phyloP scores from a whole-genome alignment of 2,329 filamentous ascomycete species.

The Graphiopsis chlorocephala region DNA sequence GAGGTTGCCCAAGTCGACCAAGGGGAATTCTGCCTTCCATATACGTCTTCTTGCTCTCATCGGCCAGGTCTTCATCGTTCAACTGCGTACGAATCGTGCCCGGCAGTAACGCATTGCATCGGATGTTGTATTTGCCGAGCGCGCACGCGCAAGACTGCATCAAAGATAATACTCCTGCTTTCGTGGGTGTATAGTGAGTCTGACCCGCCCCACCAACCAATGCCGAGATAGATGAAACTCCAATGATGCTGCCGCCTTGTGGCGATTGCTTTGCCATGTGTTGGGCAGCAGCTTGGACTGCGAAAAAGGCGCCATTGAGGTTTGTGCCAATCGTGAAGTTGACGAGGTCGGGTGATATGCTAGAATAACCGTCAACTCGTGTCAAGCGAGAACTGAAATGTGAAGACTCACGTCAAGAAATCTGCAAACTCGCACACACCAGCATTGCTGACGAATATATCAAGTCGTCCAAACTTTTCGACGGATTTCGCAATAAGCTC shows the following conservation, averaged over 20 bases:
- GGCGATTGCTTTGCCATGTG: slow-evolving; percentile 65
- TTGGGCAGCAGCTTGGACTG: slow-evolving; percentile 77
- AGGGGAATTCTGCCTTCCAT: slow-evolving; percentile 81
- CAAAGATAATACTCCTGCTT: slow-evolving; percentile 74
- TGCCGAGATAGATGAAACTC: slow-evolving; percentile 69
- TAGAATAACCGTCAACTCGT: slow-evolving; percentile 27
- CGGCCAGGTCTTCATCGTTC: slow-evolving; percentile 77
- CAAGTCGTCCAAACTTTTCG: slow-evolving; percentile 52
- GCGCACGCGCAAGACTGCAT: slow-evolving; percentile 84
- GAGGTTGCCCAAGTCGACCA: slow-evolving; percentile 67
- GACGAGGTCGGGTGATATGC: slow-evolving; percentile 68
- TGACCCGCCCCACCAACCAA: slow-evolving; percentile 76
- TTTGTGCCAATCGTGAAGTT: slow-evolving; percentile 73
- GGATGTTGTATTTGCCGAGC: slow-evolving; percentile 69
- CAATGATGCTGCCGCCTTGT: slow-evolving; percentile 76
- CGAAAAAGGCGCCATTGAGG: slow-evolving; percentile 83
- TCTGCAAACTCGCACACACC: slow-evolving; percentile 86
- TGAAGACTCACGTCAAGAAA: slow-evolving; percentile 62
- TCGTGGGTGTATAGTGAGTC: slow-evolving; percentile 85
- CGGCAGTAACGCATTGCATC: slow-evolving; percentile 80
- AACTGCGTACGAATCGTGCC: slow-evolving; percentile 81
- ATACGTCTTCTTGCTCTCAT: slow-evolving; percentile 68
- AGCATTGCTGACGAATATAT: slow-evolving; percentile 82
- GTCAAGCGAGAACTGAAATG: background rate
- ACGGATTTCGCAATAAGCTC: slow-evolving; percentile 67